phyloP scores from a whole-genome alignment of 495 filamentous ascomycete genomes.

The Durotheca rogersii region DNA sequence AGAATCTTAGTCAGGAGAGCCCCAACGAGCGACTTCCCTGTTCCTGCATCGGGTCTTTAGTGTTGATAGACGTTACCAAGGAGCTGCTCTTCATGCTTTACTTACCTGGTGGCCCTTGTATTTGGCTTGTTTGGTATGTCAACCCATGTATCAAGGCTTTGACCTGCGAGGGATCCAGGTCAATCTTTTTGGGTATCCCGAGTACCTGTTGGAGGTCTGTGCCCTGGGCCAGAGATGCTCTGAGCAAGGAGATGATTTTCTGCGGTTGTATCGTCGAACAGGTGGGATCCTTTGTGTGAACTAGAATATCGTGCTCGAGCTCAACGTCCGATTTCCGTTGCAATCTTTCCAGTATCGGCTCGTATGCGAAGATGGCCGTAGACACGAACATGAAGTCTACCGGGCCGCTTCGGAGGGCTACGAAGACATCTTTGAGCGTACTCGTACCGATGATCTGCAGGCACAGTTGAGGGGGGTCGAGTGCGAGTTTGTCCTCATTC shows the following conservation, averaged over 20 bases:
- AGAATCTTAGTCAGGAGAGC: constrained; percentile 63
- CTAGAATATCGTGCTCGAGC: constrained; percentile 27
- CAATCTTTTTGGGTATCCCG: constrained; percentile 27
- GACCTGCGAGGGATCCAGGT: constrained; percentile 60
- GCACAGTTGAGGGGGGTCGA: constrained; percentile 49
- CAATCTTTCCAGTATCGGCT: constrained; percentile 64
- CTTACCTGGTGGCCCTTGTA: constrained; percentile 77
- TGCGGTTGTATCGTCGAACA: constrained; percentile 14
- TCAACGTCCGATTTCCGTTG: constrained; percentile 53
- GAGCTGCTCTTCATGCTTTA: not conserved
- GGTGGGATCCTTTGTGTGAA: constrained; percentile 13
- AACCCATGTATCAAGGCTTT: constrained; percentile 58
- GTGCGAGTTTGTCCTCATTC: constrained; percentile 52
- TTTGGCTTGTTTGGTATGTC: constrained; percentile 56
- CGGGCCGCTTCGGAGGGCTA: constrained; percentile 38
- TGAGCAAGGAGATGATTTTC: constrained; percentile 5
- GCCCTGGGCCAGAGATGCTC: not conserved
- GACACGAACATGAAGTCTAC: constrained; percentile 60
- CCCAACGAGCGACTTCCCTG: constrained; percentile 79
- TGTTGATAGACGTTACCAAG: constrained; percentile 1
- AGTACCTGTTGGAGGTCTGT: constrained; percentile 18
- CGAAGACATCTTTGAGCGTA: constrained; percentile 31
- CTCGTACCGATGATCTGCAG: constrained; percentile 53
- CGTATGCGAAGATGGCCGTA: constrained; percentile 69
- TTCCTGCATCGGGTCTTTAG: constrained; percentile 51